phyloP scores from a whole-genome alignment of 352 stramenopile species.

The Phytophthora multivora region DNA sequence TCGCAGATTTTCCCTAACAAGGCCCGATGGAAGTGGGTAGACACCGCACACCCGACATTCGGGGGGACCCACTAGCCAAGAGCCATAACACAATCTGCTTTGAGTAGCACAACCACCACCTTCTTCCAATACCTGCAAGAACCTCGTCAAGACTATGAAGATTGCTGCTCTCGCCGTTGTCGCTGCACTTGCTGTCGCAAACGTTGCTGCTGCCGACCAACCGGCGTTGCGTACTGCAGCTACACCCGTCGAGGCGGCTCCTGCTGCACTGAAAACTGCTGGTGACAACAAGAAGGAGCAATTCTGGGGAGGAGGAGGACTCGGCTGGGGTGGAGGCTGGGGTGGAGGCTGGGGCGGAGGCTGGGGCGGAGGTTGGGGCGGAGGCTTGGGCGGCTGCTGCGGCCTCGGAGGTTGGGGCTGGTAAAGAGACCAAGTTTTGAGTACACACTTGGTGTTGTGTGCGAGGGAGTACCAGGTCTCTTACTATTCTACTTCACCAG shows the following conservation, averaged over 20 bases:
- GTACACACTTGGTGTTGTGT: background rate
- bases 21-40: too few species aligned
- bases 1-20: too few species aligned
- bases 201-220: background rate
- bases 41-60: too few species aligned
- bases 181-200: background rate
- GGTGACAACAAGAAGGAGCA: background rate
- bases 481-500: too few species aligned
- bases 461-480: too few species aligned
- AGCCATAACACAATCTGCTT: background rate
- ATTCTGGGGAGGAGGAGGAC: background rate
- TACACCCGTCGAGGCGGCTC: background rate
- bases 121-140: background rate
- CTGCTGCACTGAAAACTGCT: background rate
- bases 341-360: background rate
- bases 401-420: constrained; percentile 1
- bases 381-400: background rate
- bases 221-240: background rate
- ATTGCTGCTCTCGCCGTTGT: background rate
- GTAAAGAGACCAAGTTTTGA: background rate
- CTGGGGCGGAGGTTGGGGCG: background rate
- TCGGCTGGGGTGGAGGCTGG: background rate
- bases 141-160: background rate
- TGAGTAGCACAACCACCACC: background rate
- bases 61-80: too few species aligned